A percentile compares a stretch with the other conserved stretches of the same genome.
phyloP scores from a whole-genome alignment of 768 basidiomycete species.

The Xanthoconium purpureum region DNA sequence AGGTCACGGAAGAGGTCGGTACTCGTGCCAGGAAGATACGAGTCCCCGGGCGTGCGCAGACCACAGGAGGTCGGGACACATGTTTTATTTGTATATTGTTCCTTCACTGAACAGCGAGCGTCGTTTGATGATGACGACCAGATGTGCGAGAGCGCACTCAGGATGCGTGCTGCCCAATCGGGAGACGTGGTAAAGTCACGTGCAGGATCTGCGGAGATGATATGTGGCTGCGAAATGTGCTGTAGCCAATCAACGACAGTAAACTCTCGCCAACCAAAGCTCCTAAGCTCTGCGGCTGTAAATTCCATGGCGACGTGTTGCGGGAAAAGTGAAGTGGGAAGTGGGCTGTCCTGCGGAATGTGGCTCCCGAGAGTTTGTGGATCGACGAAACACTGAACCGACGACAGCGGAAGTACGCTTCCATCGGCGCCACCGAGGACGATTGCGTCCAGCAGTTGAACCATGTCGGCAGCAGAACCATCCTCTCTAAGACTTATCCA shows the following conservation, averaged over 20 bases:
- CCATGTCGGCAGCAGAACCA: constrained; percentile 33
- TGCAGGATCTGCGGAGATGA: constrained; percentile 20
- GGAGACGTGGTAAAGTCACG: not conserved
- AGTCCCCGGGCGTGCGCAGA: too few species aligned
- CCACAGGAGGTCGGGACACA: not conserved
- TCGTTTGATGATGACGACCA: not conserved
- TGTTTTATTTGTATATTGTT: not conserved
- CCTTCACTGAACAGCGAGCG: not conserved
- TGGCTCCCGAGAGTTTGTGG: constrained; percentile 48
- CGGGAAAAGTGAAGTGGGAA: constrained; percentile 9
- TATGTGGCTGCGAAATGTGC: constrained; percentile 38
- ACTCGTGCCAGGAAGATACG: not conserved
- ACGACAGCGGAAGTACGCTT: constrained; percentile 64
- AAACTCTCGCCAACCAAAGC: constrained; percentile 81
- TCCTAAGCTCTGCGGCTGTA: constrained; percentile 45
- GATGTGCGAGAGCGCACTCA: not conserved
- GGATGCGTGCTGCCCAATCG: not conserved
- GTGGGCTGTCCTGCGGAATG: constrained; percentile 37
- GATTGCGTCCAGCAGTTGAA: constrained; percentile 63
- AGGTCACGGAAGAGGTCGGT: not conserved
- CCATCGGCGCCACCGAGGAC: constrained; percentile 52
- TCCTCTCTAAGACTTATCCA: constrained; percentile 54
- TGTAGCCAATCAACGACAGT: constrained; percentile 71
- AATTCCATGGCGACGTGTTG: constrained; percentile 42
- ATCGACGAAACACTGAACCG: constrained; percentile 71